phyloP scores from a whole-genome alignment of 305 asterid species.

The Fraxinus xanthoxyloides region DNA sequence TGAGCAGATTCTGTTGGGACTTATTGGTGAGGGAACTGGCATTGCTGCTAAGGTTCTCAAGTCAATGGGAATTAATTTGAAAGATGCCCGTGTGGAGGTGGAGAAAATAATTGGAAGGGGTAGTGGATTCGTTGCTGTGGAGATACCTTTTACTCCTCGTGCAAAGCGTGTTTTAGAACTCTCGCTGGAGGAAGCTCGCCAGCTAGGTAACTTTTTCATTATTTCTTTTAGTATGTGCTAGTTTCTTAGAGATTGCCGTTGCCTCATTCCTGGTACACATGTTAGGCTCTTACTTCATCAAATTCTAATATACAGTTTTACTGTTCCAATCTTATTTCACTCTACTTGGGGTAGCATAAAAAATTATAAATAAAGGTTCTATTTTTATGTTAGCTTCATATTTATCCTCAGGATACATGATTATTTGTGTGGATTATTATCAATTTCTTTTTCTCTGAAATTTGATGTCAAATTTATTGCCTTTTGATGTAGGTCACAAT shows the following conservation, averaged over 20 bases:
- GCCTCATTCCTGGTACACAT: constrained; percentile 4
- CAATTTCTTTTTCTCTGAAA: not conserved
- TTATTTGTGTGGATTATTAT: not conserved
- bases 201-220: constrained; percentile 62
- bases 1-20: constrained; percentile 87
- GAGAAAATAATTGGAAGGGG: constrained; percentile 98
- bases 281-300: constrained; percentile 6
- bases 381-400: not conserved
- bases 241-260: not conserved
- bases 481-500: constrained; percentile 68
- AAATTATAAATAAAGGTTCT: not conserved
- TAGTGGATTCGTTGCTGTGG: constrained; percentile 95
- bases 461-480: not conserved
- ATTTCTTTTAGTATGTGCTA: not conserved
- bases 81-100: constrained; percentile 97
- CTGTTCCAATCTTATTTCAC: not conserved
- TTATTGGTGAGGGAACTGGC: constrained; percentile 97
- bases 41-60: constrained; percentile 98
- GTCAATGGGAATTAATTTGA: constrained; percentile 92
- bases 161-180: constrained; percentile 95
- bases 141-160: constrained; percentile 97
- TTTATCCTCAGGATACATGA: constrained; percentile 9
- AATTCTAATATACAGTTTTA: not conserved
- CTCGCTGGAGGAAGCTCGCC: constrained; percentile 96
- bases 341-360: not conserved